Evolutionary conservation across 768 basidiomycete species (phyloP), one percentile per base, ranked within the genome.

Genomic region (Tulasnella sp.): DNA sequence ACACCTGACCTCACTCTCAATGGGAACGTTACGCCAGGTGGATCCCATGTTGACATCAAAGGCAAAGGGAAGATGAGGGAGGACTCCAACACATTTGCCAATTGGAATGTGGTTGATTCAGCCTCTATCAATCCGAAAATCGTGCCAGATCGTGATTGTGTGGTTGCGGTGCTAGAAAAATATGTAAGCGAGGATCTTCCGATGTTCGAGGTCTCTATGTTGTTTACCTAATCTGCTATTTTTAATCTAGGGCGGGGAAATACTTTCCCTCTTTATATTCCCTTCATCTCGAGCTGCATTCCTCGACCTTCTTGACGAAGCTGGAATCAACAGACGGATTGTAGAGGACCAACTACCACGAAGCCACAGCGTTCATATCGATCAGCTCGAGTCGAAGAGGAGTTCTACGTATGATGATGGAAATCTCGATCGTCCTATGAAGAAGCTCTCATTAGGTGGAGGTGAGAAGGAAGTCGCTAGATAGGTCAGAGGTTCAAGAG

Each of bases 251-350:
- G 74, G 73, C 32, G 66, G 69, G 24, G 63, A 72, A 2, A 65
- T 89, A 37, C 63, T 86, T 34, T 69, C 64, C 12, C 65, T 71
- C 1, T 84, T 86, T 59, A 65, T 84, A 35, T 88, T 74, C 59
- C 85, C 86, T 1, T 81, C 85, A 51, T 85, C 86, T 10, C 75
- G 85, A 3, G 77, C 74, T 2, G 70, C 73, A 48, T 78, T 87
- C 48, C 56, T 83, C n/a, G 64, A 70, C 44, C 65, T 84, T 19
- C 58, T 86, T 7, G 66, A 63, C 16, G 65, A 62, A 6, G 73
- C 71, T 1, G 74, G 72, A 4, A 56, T 81, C 27, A 16, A 45
- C 43, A 45, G 8, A 12, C n/a, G 15, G 7, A 15, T 45, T 6
- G 39, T 40, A n/a, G n/a, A n/a, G n/a, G n/a, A n/a, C n/a, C n/a